Base-by-base conservation (phyloP, 2,329 filamentous ascomycete species). In the Alternaria ethzedia region DNA sequence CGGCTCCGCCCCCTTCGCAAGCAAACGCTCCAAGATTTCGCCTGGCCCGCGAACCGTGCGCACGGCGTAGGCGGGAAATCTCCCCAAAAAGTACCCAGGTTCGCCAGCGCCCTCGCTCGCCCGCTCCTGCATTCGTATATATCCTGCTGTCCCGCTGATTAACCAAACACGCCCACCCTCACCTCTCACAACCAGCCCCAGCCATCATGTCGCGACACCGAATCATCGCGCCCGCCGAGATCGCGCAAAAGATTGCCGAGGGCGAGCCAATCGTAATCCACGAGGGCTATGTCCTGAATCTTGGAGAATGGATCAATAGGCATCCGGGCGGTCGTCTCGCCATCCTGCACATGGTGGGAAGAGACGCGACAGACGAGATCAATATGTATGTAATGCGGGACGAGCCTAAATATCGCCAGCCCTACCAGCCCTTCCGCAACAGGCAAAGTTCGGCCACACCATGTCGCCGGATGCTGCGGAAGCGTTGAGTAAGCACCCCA, bases 301-400 rank as follows among this genome's bases (percentile, higher is more conserved):
- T 90, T 41, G 86, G 88, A 70, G 78, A 81, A 46, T 90, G 88
- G 88, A 82, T 89, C 68, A 75, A 84, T 58, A 83, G 79, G 59
- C 88, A 90, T 70, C 88, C 88, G 0, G 88, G 88, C 20, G 88
- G 88, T 30, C 79, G 82, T 13, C 78, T 89, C 25, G 86, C 87
- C 20, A 88, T 89, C 64, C 73, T 86, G 66, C 88, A 90, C 78
- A 89, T 88, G 86, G 84, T 88, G 5, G 86, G 86, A 59, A 83
- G 82, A 75, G 86, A 88, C 77, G 86, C 86, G 23, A 87, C 86
- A 20, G 85, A 87, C 71, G 86, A 88, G 72, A 88, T 88, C 70
- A 85, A 85, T 66, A 84, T 83, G 86, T 88, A 84, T 82, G 75
- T 65, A 36, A 25, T 26, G 51, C 55, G n/a, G 41, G 30, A 26